Percentiles rank a stretch among this genome's conserved stretches.
phyloP scores from a whole-genome alignment of 441 rosid genomes.

The Pelargonium myrrhifolium region DNA sequence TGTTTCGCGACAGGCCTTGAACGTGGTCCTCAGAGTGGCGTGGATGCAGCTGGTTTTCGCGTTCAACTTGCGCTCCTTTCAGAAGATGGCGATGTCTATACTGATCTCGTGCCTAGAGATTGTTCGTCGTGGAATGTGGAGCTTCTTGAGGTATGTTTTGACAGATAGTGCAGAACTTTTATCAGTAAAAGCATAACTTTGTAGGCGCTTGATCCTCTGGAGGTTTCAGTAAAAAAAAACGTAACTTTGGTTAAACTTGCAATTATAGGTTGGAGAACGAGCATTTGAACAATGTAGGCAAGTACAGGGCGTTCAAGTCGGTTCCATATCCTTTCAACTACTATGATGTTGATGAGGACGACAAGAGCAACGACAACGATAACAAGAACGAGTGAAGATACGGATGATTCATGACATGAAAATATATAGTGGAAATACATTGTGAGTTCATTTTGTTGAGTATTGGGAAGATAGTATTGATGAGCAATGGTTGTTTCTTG shows the following conservation, averaged over 20 bases:
- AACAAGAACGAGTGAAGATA: not conserved
- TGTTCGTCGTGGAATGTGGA: slow-evolving; percentile 83
- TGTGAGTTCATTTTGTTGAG: too few species aligned
- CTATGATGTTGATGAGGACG: slow-evolving; percentile 24
- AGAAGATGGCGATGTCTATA: slow-evolving; percentile 43
- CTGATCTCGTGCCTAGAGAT: slow-evolving; percentile 62
- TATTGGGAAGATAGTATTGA: too few species aligned
- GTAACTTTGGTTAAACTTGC: not conserved
- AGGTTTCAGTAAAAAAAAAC: too few species aligned
- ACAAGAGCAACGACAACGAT: not conserved
- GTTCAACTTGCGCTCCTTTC: slow-evolving; percentile 48
- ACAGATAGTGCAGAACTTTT: too few species aligned
- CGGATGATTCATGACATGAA: too few species aligned
- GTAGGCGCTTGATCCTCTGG: too few species aligned
- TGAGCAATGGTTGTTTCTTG: too few species aligned
- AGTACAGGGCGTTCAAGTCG: slow-evolving; percentile 71
- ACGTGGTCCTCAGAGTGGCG: slow-evolving; percentile 60
- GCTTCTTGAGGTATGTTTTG: slow-evolving; percentile 61
- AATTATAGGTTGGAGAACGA: slow-evolving; percentile 75
- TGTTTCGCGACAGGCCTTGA: slow-evolving; percentile 42
- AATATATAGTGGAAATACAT: too few species aligned
- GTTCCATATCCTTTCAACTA: slow-evolving; percentile 66
- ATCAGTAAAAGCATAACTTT: too few species aligned
- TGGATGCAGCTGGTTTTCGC: slow-evolving; percentile 76
- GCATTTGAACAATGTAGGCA: slow-evolving; percentile 83